Evolutionary conservation across 2,329 filamentous ascomycete genomes (phyloP), one percentile per base, ranked within the genome.

Genomic region (Conoideocrella luteorostrata): DNA sequence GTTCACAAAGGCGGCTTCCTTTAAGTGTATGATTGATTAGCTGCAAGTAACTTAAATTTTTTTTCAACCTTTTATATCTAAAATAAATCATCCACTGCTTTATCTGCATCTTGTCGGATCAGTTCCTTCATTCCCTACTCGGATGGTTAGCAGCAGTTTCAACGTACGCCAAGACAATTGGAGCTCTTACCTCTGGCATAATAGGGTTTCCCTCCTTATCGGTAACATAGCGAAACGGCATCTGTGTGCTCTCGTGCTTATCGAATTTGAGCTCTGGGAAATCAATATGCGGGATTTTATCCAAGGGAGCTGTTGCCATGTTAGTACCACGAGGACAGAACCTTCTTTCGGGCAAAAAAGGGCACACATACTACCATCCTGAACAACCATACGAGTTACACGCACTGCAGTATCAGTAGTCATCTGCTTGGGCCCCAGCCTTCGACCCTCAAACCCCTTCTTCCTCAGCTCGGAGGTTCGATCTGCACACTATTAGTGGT

Each of bases 211-310:
- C 88, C 45, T 86, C 71, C 10, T 78, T 69, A 41, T 77, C 82
- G 59, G 78, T 84, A 40, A 98, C 90, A 61, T 98, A 98, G 53
- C 93, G 87, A 66, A 98, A 98, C 1, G 93, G 93, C 93, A 98
- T 97, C 64, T 95, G 77, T 1, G 90, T 95, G 62, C 86, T 93
- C 68, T 98, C 93, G 58, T 95, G 84, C 61, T 93, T 83, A 62
- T 87, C 88, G 63, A 97, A 84, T 59, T 83, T 83, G 59, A 98
- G 77, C 60, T 97, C 91, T 0, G 93, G 93, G 58, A 87, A 82
- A 61, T 97, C 90, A 26, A 93, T 64, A 60, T 93, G 96, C 2
- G 81, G 74, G 26, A 98, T 84, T 52, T 89, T 72, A 44, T 86
- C 80, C 37, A 98, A 71, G 0, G 86, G 76, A 29, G 84, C 89